Evolutionary conservation across 306 rosid species (phyloP), one percentile per base, ranked within the genome.

Genomic region (Prunus fruticosa): DNA sequence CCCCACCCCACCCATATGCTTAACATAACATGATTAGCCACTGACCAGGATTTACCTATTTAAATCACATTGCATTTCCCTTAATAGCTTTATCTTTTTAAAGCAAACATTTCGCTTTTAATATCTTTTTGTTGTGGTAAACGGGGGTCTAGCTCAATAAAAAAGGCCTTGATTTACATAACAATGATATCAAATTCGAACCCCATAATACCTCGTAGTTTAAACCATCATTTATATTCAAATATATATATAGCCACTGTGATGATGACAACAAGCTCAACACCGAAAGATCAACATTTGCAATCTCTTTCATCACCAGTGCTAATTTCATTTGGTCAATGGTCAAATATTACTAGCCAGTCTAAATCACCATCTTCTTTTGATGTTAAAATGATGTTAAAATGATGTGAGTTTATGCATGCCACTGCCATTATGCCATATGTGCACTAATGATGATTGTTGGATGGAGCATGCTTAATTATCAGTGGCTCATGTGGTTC

Each of bases 271-370:
- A 63, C 9, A 18, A 63, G 41, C 19, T 60, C 34, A 25, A 60
- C 45, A 6, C 46, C 67, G 3, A 63, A 63, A 63, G 32, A 30
- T 63, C 67, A 7, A 30, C 20, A 30, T 16, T 18, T 63, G 13
- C 12, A 3, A 63, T 63, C 7, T 30, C 12, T 32, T 38, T 28
- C 23, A 16, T 16, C 46, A 15, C 22, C 11, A 2, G 67, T 27
- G 4, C 58, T 47, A 18, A 62, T 49, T 41, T 52, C 38, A 22
- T 46, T 74, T 62, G 46, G 78, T 74, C 61, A 76, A 51, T 76
- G 28, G 73, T 67, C 74, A 72, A 56, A 72, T 53, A 20, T 30
- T 30, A 5, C 22, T 16, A 60, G 7, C 45, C 5, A 38, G 9
- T 38, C 43, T 38, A 38, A 38, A 38, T 38, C 43, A 38, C 43